phyloP scores from a whole-genome alignment of 2,329 filamentous ascomycete species.

The Colletotrichum sojae region DNA sequence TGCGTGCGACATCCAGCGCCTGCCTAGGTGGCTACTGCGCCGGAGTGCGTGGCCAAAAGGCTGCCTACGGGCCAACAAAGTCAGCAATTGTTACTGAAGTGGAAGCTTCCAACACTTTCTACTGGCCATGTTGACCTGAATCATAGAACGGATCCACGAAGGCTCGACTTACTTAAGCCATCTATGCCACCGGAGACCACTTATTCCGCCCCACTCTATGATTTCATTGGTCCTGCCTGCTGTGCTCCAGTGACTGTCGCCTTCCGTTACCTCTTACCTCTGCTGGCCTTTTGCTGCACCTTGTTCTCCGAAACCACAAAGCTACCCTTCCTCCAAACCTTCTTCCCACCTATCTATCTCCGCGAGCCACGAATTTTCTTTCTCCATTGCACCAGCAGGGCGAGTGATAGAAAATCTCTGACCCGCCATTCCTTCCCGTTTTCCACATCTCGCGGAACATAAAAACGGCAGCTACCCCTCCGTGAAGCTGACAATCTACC shows the following conservation, averaged over 20 bases:
- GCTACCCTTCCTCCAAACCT: conserved; percentile 31
- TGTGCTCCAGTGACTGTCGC: conserved; percentile 33
- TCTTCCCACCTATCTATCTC: conserved; percentile 27
- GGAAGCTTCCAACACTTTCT: conserved; percentile 42
- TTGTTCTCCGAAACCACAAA: conserved; percentile 33
- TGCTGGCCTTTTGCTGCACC: conserved; percentile 35
- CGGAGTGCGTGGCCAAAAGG: conserved; percentile 35
- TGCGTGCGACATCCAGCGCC: conserved; percentile 26
- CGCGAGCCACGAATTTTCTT: conserved; percentile 34
- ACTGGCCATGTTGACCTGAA: conserved; percentile 39
- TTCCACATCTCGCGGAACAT: conserved; percentile 8
- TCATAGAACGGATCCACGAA: conserved; percentile 34
- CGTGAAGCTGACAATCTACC: conserved; percentile 33
- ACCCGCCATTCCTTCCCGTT: conserved; percentile 20
- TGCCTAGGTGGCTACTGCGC: not conserved
- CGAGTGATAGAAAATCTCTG: conserved; percentile 19
- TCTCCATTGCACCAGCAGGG: conserved; percentile 21
- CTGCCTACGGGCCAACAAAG: conserved; percentile 37
- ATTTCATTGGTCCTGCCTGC: conserved; percentile 42
- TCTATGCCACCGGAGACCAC: conserved; percentile 35
- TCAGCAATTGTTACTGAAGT: conserved; percentile 7
- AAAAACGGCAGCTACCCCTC: conserved; percentile 34
- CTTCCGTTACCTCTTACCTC: conserved; percentile 27
- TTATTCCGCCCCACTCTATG: conserved; percentile 43
- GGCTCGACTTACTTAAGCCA: conserved; percentile 36